Conservation (phyloP, 2,329 filamentous ascomycete species). For the Fusarium penzigii region DNA sequence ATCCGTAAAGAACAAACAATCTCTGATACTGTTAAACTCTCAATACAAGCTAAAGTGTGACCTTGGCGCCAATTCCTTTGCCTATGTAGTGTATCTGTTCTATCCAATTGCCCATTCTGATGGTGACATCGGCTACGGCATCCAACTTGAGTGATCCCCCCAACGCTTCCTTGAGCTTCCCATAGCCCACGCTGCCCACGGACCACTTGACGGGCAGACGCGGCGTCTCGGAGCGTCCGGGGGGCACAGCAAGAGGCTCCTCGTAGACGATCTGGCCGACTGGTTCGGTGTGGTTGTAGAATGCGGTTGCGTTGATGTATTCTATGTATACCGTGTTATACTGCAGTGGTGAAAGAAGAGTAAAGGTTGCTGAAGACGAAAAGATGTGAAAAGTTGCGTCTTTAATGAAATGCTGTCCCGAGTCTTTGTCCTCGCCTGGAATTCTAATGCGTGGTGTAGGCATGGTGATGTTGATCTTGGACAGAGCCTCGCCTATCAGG, state of each 20-base stretch:
- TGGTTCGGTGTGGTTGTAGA: constrained; percentile 77
- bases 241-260: constrained; percentile 73
- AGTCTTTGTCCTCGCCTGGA: constrained; percentile 48
- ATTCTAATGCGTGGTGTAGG: constrained; percentile 67
- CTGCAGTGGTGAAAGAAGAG: constrained; percentile 74
- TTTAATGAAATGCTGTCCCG: constrained; percentile 69
- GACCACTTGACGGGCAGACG: constrained; percentile 81
- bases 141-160: constrained; percentile 79
- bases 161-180: constrained; percentile 75
- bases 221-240: constrained; percentile 72
- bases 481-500: constrained; percentile 70
- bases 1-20: constrained; percentile 8
- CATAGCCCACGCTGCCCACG: constrained; percentile 76
- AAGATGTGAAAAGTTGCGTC: constrained; percentile 85
- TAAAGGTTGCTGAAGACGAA: constrained; percentile 84
- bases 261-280: constrained; percentile 78
- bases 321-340: constrained; percentile 76
- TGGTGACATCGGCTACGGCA: constrained; percentile 72
- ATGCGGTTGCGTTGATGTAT: constrained; percentile 79
- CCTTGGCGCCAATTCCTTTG: constrained; percentile 67
- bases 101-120: constrained; percentile 74
- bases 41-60: constrained; percentile 28
- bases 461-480: constrained; percentile 69
- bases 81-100: constrained; percentile 72
- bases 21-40: constrained; percentile 10